Percentiles rank a stretch among this genome's conserved stretches.
Evolutionary conservation across 805 yeast species (phyloP).

Genomic region (Candida easanensis): DNA sequence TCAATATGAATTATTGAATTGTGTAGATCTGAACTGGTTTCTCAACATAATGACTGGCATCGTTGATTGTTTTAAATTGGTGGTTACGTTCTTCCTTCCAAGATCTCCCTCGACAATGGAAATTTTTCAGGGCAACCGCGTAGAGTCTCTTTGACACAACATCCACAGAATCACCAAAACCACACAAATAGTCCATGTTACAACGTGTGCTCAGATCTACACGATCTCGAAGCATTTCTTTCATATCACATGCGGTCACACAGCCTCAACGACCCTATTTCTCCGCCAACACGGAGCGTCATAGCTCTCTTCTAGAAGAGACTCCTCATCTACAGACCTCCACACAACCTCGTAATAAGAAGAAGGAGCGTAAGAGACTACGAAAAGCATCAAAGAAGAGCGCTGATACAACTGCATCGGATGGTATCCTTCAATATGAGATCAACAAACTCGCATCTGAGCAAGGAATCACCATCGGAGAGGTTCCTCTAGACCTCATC

Average conservation of each 20-base stretch:
- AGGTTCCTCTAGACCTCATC: slow-evolving; percentile 7
- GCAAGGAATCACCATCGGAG: not conserved
- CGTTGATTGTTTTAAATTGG: no score
- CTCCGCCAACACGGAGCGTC: no score
- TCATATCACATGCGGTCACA: not conserved
- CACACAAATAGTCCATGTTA: not conserved
- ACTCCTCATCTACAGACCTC: no score
- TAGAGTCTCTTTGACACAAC: not conserved
- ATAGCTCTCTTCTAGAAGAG: not conserved
- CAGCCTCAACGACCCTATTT: not conserved
- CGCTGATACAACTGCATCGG: slow-evolving; percentile 8
- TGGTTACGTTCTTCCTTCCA: no score
- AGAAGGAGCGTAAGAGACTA: slow-evolving; percentile 3
- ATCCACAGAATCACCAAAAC: not conserved
- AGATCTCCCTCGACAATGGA: no score
- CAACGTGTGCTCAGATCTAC: not conserved
- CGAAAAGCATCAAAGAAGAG: slow-evolving; percentile 1
- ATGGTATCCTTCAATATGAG: slow-evolving; percentile 12
- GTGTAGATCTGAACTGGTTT: no score
- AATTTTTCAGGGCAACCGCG: not conserved
- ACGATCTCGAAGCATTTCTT: not conserved
- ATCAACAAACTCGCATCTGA: slow-evolving; percentile 1
- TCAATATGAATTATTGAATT: no score
- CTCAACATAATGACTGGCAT: no score
- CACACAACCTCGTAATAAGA: not conserved